These are phyloP conservation scores for Tetradesmus obliquus DNA, from an alignment of 139 green algal species.

Conservation along the genomic window DNA sequence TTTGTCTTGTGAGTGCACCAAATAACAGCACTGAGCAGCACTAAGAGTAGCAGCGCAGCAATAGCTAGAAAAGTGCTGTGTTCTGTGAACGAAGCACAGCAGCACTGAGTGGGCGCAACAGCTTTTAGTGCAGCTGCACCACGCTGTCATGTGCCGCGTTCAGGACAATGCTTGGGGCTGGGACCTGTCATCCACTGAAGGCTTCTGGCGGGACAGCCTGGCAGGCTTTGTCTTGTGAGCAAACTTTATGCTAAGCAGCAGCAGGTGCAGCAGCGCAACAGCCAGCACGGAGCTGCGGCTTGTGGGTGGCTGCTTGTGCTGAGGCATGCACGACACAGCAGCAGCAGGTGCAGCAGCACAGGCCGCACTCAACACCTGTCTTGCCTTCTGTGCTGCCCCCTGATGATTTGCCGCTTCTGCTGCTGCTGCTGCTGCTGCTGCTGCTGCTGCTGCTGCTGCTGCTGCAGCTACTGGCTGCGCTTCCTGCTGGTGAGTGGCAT, in stretches of 20 bases:
- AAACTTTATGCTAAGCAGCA: constrained; percentile 37
- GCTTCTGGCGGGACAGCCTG: constrained; percentile 79
- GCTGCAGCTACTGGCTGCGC: constrained; percentile 82
- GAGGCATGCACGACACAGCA: too few species aligned
- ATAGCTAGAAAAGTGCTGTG: neutral
- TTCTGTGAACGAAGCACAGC: neutral
- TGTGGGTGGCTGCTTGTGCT: too few species aligned
- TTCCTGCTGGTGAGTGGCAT: constrained; percentile 69
- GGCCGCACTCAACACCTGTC: too few species aligned
- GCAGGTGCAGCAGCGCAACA: neutral
- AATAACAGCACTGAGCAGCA: constrained; percentile 50
- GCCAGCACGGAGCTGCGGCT: neutral
- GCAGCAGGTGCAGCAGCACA: too few species aligned
- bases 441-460: neutral
- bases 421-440: neutral
- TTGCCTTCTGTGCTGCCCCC: too few species aligned
- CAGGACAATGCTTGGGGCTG: constrained; percentile 74
- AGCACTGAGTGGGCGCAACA: neutral
- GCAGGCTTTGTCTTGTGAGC: constrained; percentile 64
- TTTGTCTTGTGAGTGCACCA: constrained; percentile 56
- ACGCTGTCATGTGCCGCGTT: constrained; percentile 92
- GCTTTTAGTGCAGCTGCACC: constrained; percentile 65
- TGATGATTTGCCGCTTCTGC: neutral
- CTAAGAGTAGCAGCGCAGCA: neutral
- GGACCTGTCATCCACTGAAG: constrained; percentile 87